Evolutionary conservation across 805 yeast genomes (phyloP).

Genomic region (Lachancea mirantina): DNA sequence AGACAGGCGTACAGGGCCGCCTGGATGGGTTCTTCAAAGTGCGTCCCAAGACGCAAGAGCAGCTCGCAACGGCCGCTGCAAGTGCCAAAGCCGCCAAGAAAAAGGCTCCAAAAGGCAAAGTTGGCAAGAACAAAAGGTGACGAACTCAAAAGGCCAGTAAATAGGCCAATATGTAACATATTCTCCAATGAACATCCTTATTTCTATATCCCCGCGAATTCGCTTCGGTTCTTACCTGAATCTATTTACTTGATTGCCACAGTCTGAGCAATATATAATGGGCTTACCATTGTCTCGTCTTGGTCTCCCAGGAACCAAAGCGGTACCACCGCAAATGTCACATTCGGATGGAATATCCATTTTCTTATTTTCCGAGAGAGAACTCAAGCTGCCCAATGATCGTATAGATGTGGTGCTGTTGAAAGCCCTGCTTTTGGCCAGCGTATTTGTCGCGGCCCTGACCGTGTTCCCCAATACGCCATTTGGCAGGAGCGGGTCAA

Average conservation of each 20-base stretch:
- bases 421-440: slow-evolving; percentile 3
- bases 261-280: no score
- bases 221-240: no score
- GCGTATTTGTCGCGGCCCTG: slow-evolving; percentile 5
- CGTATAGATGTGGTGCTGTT: slow-evolving; percentile 5
- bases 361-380: no score
- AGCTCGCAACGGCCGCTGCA: slow-evolving; percentile 31
- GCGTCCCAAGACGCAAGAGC: slow-evolving; percentile 43
- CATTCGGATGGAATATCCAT: no score
- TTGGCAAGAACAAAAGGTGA: slow-evolving; percentile 16
- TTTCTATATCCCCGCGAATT: no score
- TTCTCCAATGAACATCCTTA: no score
- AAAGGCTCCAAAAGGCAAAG: slow-evolving; percentile 17
- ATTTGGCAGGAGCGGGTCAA: slow-evolving; percentile 1
- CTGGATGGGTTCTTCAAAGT: slow-evolving; percentile 87
- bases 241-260: no score
- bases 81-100: slow-evolving; percentile 27
- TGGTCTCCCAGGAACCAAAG: no score
- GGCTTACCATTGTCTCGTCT: no score
- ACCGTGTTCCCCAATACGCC: slow-evolving; percentile 3
- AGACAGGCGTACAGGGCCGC: slow-evolving; percentile 83
- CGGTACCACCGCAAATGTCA: no score
- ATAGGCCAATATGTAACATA: no score
- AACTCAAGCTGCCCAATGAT: slow-evolving; percentile 2
- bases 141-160: slow-evolving; percentile 1